phyloP scores from a whole-genome alignment of 2,329 filamentous ascomycete genomes.

The Dryadomyces quercivorus region DNA sequence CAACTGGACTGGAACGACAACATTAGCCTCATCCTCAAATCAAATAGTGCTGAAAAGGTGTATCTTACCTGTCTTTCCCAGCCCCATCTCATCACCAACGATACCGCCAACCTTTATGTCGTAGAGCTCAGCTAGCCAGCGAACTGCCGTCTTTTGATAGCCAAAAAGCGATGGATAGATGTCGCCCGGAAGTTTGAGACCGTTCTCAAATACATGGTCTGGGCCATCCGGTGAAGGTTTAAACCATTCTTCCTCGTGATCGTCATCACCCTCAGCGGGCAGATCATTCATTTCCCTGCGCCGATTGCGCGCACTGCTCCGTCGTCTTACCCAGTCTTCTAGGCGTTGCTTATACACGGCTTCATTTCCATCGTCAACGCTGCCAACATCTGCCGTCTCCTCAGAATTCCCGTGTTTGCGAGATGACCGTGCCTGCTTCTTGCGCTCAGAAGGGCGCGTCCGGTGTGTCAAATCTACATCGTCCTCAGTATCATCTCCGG shows the following conservation, averaged over 20 bases:
- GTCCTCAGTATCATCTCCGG: conserved; percentile 12
- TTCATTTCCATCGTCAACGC: conserved; percentile 84
- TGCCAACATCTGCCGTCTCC: conserved; percentile 35
- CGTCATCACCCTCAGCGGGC: conserved; percentile 23
- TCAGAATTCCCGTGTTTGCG: conserved; percentile 12
- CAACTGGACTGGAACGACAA: conserved; percentile 45
- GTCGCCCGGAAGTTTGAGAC: conserved; percentile 75
- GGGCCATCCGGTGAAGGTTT: conserved; percentile 73
- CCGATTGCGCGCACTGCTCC: conserved; percentile 27
- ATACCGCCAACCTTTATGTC: conserved; percentile 86
- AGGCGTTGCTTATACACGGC: conserved; percentile 64
- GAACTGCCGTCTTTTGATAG: conserved; percentile 93
- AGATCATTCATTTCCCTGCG: conserved; percentile 22
- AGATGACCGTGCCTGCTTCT: conserved; percentile 19
- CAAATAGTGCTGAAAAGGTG: not conserved
- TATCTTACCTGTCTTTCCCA: conserved; percentile 66
- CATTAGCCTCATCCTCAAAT: conserved; percentile 36
- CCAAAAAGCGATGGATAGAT: conserved; percentile 88
- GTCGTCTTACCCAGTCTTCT: conserved; percentile 55
- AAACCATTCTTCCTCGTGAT: conserved; percentile 56
- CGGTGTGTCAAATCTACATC: conserved; percentile 16
- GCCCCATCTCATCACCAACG: conserved; percentile 93
- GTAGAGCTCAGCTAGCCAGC: conserved; percentile 91
- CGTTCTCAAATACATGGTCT: conserved; percentile 64
- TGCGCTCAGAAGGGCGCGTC: not conserved